A percentile compares a stretch with the other conserved stretches of the same genome.
Conservation (phyloP, 225 moss, liverwort and hornwort species). For the Bryum argenteum region DNA sequence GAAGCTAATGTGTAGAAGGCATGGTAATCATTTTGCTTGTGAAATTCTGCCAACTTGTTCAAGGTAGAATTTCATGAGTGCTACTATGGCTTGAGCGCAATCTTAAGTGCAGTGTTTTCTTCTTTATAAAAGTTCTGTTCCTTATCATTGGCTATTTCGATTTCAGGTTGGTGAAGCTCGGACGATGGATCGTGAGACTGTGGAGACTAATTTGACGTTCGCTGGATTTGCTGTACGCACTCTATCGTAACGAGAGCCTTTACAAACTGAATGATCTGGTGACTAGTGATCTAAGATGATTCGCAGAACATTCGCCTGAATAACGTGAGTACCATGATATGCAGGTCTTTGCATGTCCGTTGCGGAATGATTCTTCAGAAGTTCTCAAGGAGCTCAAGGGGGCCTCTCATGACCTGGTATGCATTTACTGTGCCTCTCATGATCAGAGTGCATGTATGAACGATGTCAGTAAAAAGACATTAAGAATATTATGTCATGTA, state of each 20-base stretch:
- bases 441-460: constrained; percentile 6
- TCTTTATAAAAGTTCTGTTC: constrained; percentile 6
- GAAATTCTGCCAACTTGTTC: no score
- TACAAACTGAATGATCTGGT: no score
- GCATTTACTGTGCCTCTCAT: constrained; percentile 7
- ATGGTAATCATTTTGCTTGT: no score
- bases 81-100: constrained; percentile 9
- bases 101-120: background rate
- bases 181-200: constrained; percentile 74
- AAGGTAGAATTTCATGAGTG: background rate
- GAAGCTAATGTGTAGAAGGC: no score
- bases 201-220: constrained; percentile 75
- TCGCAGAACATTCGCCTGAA: background rate
- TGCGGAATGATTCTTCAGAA: constrained; percentile 81
- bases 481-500: no score
- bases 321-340: background rate
- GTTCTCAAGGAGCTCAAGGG: constrained; percentile 80
- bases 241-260: background rate
- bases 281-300: background rate
- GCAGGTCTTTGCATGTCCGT: constrained; percentile 95
- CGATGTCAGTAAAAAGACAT: no score
- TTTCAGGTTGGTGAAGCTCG: constrained; percentile 90
- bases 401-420: constrained; percentile 91
- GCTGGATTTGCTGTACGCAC: constrained; percentile 85
- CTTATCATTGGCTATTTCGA: constrained; percentile 7